Conservation (phyloP, 2,329 filamentous ascomycete genomes). For the Ilyonectria robusta region DNA sequence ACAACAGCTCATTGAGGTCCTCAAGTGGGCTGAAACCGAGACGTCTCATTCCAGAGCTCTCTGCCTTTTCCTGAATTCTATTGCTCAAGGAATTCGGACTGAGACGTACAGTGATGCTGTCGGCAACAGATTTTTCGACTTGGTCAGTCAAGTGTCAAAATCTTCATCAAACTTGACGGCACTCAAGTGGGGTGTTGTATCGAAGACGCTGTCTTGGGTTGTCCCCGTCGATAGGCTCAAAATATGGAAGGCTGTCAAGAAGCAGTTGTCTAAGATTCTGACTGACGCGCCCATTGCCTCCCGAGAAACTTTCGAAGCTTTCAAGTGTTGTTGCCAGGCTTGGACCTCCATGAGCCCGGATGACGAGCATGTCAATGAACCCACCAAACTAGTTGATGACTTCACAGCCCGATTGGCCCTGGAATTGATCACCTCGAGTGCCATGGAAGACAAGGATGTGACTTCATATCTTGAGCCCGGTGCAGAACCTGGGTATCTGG, state of each 20-base stretch:
- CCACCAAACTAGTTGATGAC: slow-evolving; percentile 50
- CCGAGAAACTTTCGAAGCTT: slow-evolving; percentile 57
- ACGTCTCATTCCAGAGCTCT: slow-evolving; percentile 50
- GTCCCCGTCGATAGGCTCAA: slow-evolving; percentile 46
- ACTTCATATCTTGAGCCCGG: slow-evolving; percentile 32
- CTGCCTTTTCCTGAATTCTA: slow-evolving; percentile 59
- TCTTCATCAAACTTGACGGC: slow-evolving; percentile 50
- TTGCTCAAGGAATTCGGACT: slow-evolving; percentile 58
- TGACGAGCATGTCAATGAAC: slow-evolving; percentile 47
- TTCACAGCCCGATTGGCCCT: slow-evolving; percentile 53
- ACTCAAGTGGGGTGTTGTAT: slow-evolving; percentile 59
- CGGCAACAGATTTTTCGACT: slow-evolving; percentile 56
- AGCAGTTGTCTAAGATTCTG: slow-evolving; percentile 52
- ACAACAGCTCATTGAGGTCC: slow-evolving; percentile 59
- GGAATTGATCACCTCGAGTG: slow-evolving; percentile 46
- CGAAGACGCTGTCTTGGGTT: slow-evolving; percentile 55
- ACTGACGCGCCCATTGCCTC: slow-evolving; percentile 51
- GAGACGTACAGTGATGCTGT: slow-evolving; percentile 61
- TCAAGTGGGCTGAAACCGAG: slow-evolving; percentile 59
- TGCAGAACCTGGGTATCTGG: slow-evolving; percentile 41
- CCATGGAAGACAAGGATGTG: slow-evolving; percentile 43
- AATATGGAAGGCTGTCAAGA: slow-evolving; percentile 53
- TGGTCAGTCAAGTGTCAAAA: slow-evolving; percentile 50
- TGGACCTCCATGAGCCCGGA: slow-evolving; percentile 59
- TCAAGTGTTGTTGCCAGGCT: slow-evolving; percentile 56